These are phyloP conservation scores for Durusdinium trenchii DNA, from an alignment of 73 alveolate species.

Conservation along the genomic window DNA sequence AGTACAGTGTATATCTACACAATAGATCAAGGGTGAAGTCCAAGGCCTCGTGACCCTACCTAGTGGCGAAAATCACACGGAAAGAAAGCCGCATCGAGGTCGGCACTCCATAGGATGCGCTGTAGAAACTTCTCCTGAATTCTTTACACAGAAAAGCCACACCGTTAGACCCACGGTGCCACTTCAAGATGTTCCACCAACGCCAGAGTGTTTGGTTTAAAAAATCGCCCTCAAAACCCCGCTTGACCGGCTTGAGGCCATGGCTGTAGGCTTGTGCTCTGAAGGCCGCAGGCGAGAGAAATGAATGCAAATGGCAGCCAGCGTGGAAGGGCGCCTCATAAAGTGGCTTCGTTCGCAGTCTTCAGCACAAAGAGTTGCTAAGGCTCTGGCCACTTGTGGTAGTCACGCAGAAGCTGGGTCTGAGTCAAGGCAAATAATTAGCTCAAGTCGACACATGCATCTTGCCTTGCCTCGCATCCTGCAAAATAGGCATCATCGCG, in stretches of 20 bases:
- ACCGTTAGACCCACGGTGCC: neutral
- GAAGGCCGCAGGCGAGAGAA: slow-evolving; percentile 44
- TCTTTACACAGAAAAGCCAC: neutral
- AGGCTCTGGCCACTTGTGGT: slow-evolving; percentile 34
- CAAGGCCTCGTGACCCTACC: too few relatives aligned
- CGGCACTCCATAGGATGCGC: slow-evolving; percentile 40
- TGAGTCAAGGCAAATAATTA: neutral
- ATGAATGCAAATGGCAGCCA: slow-evolving; percentile 42
- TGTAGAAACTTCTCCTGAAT: slow-evolving; percentile 44
- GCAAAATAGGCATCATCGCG: slow-evolving; percentile 44
- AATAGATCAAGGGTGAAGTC: too few relatives aligned
- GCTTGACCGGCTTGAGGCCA: neutral
- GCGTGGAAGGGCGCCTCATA: slow-evolving; percentile 23
- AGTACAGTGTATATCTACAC: too few relatives aligned
- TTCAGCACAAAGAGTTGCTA: neutral
- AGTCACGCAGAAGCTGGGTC: slow-evolving; percentile 67
- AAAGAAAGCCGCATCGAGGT: neutral
- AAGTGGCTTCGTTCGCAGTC: neutral
- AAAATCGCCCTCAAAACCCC: neutral
- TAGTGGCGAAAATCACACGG: neutral
- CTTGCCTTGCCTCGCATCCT: slow-evolving; percentile 88
- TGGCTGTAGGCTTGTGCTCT: slow-evolving; percentile 42
- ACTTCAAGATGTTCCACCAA: neutral
- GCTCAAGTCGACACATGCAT: neutral
- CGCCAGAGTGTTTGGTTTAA: neutral